Conservation (phyloP, 140 eudicot species). For the Stevia rebaudiana region DNA sequence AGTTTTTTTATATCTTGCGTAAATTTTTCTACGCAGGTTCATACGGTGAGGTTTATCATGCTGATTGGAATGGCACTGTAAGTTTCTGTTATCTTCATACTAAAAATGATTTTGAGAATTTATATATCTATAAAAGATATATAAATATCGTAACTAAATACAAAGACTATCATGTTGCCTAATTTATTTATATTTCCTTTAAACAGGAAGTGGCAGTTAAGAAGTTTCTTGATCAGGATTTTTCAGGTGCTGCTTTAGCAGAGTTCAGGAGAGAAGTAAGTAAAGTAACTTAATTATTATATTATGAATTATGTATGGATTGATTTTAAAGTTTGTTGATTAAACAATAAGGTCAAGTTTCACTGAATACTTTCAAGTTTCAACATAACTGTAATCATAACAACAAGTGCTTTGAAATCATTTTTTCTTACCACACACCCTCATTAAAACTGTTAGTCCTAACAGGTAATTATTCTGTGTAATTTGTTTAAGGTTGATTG, state of each 20-base stretch:
- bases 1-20: not conserved
- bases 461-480: not conserved
- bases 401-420: not conserved
- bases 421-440: not conserved
- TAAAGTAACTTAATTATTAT: conserved; percentile 4
- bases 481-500: not conserved
- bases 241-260: conserved; percentile 98
- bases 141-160: not conserved
- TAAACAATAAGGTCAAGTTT: not conserved
- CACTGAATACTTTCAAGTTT: not conserved
- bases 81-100: conserved; percentile 32
- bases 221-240: conserved; percentile 98
- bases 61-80: conserved; percentile 99
- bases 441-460: not conserved
- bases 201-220: conserved; percentile 97
- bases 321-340: not conserved
- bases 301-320: conserved; percentile 6
- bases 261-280: conserved; percentile 98
- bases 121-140: too few species aligned
- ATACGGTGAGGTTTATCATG: conserved; percentile 95
- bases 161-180: conserved; percentile 6
- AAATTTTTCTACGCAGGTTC: conserved; percentile 53
- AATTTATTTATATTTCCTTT: conserved; percentile 16
- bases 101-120: conserved; percentile 6
- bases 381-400: not conserved